Conservation (phyloP, 192 early-diverging fungal species). For the Chytriomyces hyalinus region DNA sequence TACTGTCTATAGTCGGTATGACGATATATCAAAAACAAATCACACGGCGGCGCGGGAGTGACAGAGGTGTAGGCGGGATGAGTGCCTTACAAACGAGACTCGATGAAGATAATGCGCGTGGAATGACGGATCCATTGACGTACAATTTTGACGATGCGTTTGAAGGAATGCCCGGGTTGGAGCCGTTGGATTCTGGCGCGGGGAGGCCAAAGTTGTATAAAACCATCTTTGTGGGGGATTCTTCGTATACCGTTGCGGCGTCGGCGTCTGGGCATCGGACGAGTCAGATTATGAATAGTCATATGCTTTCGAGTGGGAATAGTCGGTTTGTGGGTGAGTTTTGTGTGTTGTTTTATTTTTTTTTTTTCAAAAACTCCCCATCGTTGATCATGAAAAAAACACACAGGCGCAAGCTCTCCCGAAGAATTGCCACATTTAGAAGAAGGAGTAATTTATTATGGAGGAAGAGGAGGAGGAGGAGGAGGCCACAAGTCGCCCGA, state of each 20-base stretch:
- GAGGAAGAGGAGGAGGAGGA: too few relatives aligned
- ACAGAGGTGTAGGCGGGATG: neutral
- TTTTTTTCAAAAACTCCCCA: too few relatives aligned
- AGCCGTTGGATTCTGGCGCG: neutral
- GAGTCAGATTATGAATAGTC: too few relatives aligned
- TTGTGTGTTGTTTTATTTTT: too few relatives aligned
- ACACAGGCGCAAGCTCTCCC: too few relatives aligned
- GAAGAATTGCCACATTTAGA: too few relatives aligned
- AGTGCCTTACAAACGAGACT: neutral
- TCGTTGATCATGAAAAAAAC: too few relatives aligned
- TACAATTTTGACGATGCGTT: neutral
- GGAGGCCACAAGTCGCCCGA: too few relatives aligned
- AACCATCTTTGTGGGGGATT: too few relatives aligned
- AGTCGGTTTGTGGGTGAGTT: too few relatives aligned
- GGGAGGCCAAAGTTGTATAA: neutral
- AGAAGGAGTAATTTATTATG: too few relatives aligned
- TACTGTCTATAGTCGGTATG: neutral
- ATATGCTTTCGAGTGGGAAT: too few relatives aligned
- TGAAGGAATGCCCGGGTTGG: neutral
- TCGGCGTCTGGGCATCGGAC: neutral
- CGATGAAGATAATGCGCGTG: neutral
- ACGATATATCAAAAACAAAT: neutral
- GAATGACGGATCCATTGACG: neutral
- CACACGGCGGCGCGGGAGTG: neutral
- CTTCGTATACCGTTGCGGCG: neutral